Base-by-base conservation (phyloP, 768 basidiomycete species). In the Leccinellum luteum region DNA sequence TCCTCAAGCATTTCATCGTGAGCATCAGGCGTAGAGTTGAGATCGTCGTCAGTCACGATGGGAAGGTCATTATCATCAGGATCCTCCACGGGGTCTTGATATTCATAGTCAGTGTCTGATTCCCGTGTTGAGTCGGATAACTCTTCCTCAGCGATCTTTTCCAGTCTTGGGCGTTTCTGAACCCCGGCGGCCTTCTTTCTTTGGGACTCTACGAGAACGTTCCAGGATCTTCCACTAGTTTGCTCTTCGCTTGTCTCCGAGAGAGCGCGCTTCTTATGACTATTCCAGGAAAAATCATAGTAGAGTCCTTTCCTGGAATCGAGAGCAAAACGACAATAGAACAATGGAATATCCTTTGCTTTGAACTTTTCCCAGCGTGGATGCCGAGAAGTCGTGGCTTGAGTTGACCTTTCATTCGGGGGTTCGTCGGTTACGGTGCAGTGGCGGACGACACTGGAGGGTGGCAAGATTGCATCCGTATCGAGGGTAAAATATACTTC, bases 401-500 rank as follows among this genome's bases (percentile, higher is more conserved):
- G 56, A 32, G 58, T 43, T 28, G 30, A 13, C 13, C 32, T 44
- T 27, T 59, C 53, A 32, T 48, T 9, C 3, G 72, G 67, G 10
- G 58, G 58, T 38, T 57, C 57, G 50, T 75, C 72, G 19, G 77
- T 62, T 30, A 88, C 78, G 13, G 67, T 70, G 65, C 88, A 90
- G 52, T 69, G 80, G 12, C 76, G 74, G 19, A 83, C 64, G 43
- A 91, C 77, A 45, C 76, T 74, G 15, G 78, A 75, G 6, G 87
- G 81, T 14, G 76, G 73, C 15, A 89, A 63, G 41, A 80, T 73
- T 23, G 75, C 81, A 44, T 74, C 76, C 5, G 78, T 76, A 31
- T 75, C 61, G 23, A 89, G 70, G 9, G 83, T 82, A 51, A 87
- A 88, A 63, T 89, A 91, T 7, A 92, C 79, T 70, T 92, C 90